phyloP scores from a whole-genome alignment of 257 asterid genomes.

The Solanum corneliomulleri region DNA sequence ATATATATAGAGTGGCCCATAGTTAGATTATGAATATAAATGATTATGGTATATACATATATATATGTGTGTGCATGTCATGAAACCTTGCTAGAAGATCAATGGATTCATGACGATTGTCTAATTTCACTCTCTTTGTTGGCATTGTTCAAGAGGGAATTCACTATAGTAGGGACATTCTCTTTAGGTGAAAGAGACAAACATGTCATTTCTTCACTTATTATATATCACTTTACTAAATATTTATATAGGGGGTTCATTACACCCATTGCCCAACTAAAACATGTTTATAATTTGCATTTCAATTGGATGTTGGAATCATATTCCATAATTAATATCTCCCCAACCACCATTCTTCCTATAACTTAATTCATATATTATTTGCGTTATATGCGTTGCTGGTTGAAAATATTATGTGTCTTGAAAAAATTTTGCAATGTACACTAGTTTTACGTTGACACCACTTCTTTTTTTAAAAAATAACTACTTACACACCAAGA shows the following conservation, averaged over 20 bases:
- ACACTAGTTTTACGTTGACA: background rate
- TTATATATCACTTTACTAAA: background rate
- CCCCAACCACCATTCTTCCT: background rate
- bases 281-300: background rate
- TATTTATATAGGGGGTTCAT: background rate
- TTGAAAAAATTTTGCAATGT: accelerated
- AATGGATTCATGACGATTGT: background rate
- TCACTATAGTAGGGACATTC: background rate
- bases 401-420: background rate
- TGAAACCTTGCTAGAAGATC: background rate
- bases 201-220: background rate
- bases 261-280: background rate
- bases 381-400: background rate
- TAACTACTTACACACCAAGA: background rate
- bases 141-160: background rate
- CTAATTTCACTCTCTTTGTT: background rate
- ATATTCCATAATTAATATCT: background rate
- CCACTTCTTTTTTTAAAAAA: background rate
- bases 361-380: background rate
- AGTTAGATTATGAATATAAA: background rate
- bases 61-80: background rate
- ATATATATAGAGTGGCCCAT: background rate
- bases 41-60: background rate
- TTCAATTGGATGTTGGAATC: background rate
- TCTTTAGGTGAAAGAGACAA: background rate